Evolutionary conservation across 2,329 filamentous ascomycete species (phyloP), one percentile per base, ranked within the genome.

Genomic region (Trichoderma pleuroti): DNA sequence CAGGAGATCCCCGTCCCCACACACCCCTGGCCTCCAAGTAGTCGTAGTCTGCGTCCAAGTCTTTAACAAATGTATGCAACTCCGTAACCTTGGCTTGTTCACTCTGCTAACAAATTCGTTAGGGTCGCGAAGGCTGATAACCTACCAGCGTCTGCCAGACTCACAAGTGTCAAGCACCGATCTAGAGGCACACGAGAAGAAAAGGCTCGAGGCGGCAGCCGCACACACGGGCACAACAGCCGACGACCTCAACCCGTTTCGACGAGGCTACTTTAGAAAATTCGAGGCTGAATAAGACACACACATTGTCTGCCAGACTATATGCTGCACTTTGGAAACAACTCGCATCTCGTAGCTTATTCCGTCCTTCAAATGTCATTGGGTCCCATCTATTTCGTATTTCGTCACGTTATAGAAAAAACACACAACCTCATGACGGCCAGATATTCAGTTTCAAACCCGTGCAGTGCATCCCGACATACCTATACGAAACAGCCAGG

Each of bases 61-160:
- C 0, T 99, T 99, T 79, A 95, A 93, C 78, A 96, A 92, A 81
- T 99, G 93, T 93, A 81, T 80, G 84, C 76, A 36, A 36, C 9
- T 26, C 9, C 2, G 2, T 34, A 6, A 0, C 21, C n/a, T 5
- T 57, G n/a, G 46, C 30, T 3, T 26, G n/a, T 18, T 30, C n/a
- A 7, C 18, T 21, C 16, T 16, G 36, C 74, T 75, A 70, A 77
- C 71, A 49, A 66, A 21, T 63, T 59, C 28, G 3, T 18, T 61
- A 94, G 92, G 94, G 96, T 96, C 94, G 24, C 88, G 96, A 72
- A 88, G 93, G 74, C 84, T 99, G 42, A 91, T 98, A 66, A 97
- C 94, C 0, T 98, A 98, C 80, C 86, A 89, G 57, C 88, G 94
- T 66, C 82, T 92, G 24, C 85, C 87, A 0, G 90, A 93, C 74